Evolutionary conservation across 2,329 filamentous ascomycete species (phyloP).

Genomic region (Pseudomassariella vexata): DNA sequence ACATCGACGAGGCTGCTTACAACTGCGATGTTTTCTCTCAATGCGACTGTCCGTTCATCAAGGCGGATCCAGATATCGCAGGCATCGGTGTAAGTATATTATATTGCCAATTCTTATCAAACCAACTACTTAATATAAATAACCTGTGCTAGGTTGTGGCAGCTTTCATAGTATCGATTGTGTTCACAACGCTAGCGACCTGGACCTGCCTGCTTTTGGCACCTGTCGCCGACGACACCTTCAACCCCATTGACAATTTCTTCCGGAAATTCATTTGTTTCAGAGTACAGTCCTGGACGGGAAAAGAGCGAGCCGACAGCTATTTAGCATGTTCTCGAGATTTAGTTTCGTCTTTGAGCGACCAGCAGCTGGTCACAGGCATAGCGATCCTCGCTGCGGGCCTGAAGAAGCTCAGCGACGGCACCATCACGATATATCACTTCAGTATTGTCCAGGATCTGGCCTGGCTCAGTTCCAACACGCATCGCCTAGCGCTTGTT

Average conservation of each 20-base stretch:
- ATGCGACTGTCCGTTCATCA: not conserved
- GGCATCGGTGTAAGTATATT: not conserved
- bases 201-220: not conserved
- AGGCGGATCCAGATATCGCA: slow-evolving; percentile 1
- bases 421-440: slow-evolving; percentile 16
- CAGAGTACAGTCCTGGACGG: too few relatives aligned
- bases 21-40: not conserved
- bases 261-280: not conserved
- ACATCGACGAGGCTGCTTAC: not conserved
- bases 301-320: not conserved
- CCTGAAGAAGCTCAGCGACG: slow-evolving; percentile 10
- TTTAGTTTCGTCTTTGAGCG: slow-evolving; percentile 14
- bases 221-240: not conserved
- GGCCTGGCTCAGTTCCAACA: slow-evolving; percentile 17
- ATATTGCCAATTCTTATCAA: not conserved
- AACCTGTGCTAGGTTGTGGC: not conserved
- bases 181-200: not conserved
- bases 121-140: too few relatives aligned
- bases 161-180: not conserved
- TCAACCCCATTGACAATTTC: not conserved
- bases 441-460: slow-evolving; percentile 17
- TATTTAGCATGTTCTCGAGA: slow-evolving; percentile 5
- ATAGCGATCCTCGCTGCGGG: slow-evolving; percentile 12
- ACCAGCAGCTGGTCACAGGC: slow-evolving; percentile 18
- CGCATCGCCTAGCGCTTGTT: slow-evolving; percentile 13